Percentiles rank a stretch among this genome's conserved stretches.
Conservation (phyloP, 176 grass and related monocot species). For the Carex kokanica region DNA sequence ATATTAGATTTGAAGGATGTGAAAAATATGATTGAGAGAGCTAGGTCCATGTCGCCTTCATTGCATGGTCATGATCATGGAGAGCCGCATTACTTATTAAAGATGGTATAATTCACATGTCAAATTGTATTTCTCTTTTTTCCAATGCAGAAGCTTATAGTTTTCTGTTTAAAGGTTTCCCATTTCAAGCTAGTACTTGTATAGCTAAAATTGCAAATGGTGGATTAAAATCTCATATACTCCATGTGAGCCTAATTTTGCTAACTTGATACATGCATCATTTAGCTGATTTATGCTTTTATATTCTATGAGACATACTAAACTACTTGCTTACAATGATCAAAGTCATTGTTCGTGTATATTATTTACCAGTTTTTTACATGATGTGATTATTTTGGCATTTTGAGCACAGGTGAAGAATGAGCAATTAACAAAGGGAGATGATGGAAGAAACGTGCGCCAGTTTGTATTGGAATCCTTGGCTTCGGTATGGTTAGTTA, state of each 20-base stretch:
- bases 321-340: not conserved
- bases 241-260: not conserved
- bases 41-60: conserved; percentile 63
- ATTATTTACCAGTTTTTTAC: not conserved
- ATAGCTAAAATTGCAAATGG: not conserved
- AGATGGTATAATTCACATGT: conserved; percentile 43
- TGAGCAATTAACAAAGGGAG: conserved; percentile 45
- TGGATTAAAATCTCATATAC: not conserved
- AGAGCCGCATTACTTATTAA: conserved; percentile 68
- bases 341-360: not conserved
- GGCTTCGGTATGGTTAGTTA: conserved; percentile 44
- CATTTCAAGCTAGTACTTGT: not conserved
- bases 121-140: not conserved
- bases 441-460: conserved; percentile 64
- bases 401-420: conserved; percentile 31
- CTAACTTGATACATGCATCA: not conserved
- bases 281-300: conserved; percentile 10
- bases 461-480: conserved; percentile 77
- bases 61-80: conserved; percentile 57
- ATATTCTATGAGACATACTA: conserved; percentile 40
- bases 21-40: conserved; percentile 54
- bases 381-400: not conserved
- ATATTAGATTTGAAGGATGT: conserved; percentile 39
- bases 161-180: not conserved
- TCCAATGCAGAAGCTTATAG: not conserved